phyloP scores from a whole-genome alignment of 176 grass and related monocot genomes.

The Oryza brachyantha region DNA sequence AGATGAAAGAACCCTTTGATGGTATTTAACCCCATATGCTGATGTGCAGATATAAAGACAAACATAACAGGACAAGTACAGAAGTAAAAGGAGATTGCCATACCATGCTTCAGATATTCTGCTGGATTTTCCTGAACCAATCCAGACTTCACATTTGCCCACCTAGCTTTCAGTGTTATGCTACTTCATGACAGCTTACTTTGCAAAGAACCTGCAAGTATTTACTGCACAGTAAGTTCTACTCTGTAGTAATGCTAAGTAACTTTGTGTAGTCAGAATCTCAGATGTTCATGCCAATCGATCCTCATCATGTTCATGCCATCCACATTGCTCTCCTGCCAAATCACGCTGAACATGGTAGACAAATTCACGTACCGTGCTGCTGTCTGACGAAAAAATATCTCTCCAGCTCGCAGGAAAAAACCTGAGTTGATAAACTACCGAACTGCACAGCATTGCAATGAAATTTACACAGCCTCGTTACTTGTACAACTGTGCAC shows the following conservation, averaged over 20 bases:
- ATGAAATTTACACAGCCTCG: neutral
- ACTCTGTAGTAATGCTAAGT: neutral
- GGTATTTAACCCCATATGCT: neutral
- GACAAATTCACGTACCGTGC: neutral
- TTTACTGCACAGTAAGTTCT: neutral
- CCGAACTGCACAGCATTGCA: neutral
- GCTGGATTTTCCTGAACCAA: neutral
- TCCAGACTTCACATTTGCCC: neutral
- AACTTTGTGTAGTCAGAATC: neutral
- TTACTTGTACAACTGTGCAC: neutral
- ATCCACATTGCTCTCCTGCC: neutral
- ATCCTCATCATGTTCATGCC: neutral
- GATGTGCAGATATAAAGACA: neutral
- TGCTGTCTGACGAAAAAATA: neutral
- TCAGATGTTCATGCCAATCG: neutral
- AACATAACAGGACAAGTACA: neutral
- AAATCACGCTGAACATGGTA: neutral
- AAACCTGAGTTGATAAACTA: neutral
- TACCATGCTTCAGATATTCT: neutral
- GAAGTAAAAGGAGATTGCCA: neutral
- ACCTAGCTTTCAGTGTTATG: neutral
- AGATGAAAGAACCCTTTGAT: neutral
- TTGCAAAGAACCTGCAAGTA: neutral
- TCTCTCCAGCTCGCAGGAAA: neutral
- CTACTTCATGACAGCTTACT: neutral